Conservation (phyloP, 2,329 filamentous ascomycete species). For the Colletotrichum costaricense region DNA sequence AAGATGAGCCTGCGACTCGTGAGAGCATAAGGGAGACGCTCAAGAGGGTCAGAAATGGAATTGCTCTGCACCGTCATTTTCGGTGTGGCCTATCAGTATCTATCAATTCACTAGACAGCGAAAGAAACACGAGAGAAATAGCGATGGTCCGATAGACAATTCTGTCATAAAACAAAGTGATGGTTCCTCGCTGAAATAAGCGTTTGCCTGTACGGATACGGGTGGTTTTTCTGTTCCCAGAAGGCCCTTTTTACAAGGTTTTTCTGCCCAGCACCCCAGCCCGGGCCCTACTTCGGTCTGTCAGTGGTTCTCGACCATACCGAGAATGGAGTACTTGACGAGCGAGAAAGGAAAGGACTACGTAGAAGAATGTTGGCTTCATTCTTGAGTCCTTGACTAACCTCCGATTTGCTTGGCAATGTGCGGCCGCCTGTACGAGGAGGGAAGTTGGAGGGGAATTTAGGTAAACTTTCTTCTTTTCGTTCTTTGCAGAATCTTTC, state of each 20-base stretch:
- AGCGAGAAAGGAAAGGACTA: conserved; percentile 15
- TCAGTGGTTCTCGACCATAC: background rate
- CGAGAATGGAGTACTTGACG: background rate
- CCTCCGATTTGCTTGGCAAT: conserved; percentile 11
- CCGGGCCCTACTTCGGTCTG: background rate
- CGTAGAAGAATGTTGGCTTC: conserved; percentile 27
- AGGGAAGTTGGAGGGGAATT: background rate
- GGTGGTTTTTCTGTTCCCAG: background rate
- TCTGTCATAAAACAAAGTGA: background rate
- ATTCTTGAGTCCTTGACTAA: conserved; percentile 1
- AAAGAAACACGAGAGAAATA: background rate
- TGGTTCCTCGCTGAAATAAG: background rate
- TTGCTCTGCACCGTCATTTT: background rate
- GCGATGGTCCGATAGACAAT: background rate
- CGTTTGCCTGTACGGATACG: background rate
- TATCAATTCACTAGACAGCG: background rate
- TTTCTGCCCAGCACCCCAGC: background rate
- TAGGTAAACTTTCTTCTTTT: too few species aligned
- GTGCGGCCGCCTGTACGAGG: background rate
- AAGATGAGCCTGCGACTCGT: background rate
- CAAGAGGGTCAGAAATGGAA: background rate
- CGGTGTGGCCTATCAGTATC: background rate
- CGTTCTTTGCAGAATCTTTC: background rate
- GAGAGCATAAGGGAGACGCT: background rate
- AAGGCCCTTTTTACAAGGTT: background rate